phyloP scores from a whole-genome alignment of 805 yeast species.

The Candida pseudofarinosa region DNA sequence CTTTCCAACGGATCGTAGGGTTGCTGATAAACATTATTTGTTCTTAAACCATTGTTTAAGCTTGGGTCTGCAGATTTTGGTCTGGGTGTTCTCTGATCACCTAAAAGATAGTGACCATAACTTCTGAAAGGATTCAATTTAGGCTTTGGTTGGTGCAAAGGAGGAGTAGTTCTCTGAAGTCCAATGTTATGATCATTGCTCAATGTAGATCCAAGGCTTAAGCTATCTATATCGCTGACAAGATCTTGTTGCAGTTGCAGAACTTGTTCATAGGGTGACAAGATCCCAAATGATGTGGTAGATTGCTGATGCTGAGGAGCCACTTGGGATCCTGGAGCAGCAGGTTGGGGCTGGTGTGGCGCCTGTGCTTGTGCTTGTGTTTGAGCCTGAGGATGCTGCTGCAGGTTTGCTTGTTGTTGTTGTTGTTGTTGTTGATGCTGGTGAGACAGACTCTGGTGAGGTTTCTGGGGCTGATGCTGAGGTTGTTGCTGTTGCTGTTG shows the following conservation, averaged over 20 bases:
- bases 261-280: slow-evolving; percentile 9
- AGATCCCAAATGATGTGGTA: neutral
- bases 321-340: neutral
- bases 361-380: slow-evolving; percentile 2
- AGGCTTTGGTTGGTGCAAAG: slow-evolving; percentile 39
- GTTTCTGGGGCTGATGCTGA: neutral
- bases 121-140: slow-evolving; percentile 26
- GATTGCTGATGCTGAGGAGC: neutral
- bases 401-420: slow-evolving; percentile 2
- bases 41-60: slow-evolving; percentile 16
- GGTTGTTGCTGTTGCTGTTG: slow-evolving; percentile 1
- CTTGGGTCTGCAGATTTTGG: slow-evolving; percentile 47
- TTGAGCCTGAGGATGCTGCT: neutral
- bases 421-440: slow-evolving; percentile 1
- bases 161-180: slow-evolving; percentile 4
- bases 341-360: neutral
- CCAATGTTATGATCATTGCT: slow-evolving; percentile 6
- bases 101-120: slow-evolving; percentile 14
- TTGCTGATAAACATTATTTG: slow-evolving; percentile 1
- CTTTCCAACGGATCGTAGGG: slow-evolving; percentile 24
- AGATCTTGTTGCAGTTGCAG: slow-evolving; percentile 10
- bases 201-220: slow-evolving; percentile 9
- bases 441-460: slow-evolving; percentile 1
- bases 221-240: slow-evolving; percentile 14
- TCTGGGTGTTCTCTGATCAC: slow-evolving; percentile 21